phyloP scores from a whole-genome alignment of 1,284 basidiomycete species.

The Puccinia coronata region DNA sequence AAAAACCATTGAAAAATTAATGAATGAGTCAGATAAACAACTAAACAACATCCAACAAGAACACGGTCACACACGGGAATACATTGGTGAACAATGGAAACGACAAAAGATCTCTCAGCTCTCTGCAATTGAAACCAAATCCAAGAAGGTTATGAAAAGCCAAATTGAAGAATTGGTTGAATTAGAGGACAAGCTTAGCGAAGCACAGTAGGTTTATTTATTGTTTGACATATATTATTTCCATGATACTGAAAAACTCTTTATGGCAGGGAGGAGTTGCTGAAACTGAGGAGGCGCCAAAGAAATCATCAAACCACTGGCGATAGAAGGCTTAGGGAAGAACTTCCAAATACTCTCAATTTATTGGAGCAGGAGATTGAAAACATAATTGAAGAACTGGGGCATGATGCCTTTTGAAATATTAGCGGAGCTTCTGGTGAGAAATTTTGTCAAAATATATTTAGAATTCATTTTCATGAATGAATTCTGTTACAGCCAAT shows the following conservation, averaged over 20 bases:
- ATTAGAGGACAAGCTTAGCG: not conserved
- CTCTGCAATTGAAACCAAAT: not conserved
- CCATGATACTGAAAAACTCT: not conserved
- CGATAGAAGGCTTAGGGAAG: not conserved
- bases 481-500: not conserved
- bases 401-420: not conserved
- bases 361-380: not conserved
- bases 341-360: not conserved
- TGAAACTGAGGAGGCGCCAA: not conserved
- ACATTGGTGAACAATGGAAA: not conserved
- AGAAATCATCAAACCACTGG: no score
- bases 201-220: not conserved
- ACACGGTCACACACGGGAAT: not conserved
- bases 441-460: not conserved
- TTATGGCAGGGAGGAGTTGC: no score
- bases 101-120: not conserved
- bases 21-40: not conserved
- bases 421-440: not conserved
- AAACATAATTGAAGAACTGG: not conserved
- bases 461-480: not conserved
- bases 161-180: conserved; percentile 1
- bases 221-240: no score
- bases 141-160: not conserved
- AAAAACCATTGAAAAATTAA: conserved; percentile 2
- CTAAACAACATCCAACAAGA: not conserved